A percentile compares a stretch with the other conserved stretches of the same genome.
Evolutionary conservation across 257 asterid genomes (phyloP).

Genomic region (Haberlea rhodopensis): DNA sequence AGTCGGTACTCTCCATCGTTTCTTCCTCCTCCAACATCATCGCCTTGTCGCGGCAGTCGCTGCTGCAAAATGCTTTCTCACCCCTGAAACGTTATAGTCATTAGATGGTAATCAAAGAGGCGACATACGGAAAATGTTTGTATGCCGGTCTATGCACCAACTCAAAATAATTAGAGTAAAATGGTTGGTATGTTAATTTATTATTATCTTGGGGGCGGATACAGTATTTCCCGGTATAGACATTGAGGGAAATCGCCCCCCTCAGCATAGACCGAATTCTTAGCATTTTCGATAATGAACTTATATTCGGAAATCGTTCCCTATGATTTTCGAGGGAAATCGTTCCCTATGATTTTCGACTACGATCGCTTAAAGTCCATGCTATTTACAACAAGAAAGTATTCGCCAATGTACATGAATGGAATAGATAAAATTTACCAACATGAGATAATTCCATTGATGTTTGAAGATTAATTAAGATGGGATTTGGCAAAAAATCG

Average conservation of each 20-base stretch:
- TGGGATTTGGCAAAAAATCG: background rate
- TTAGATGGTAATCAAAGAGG: background rate
- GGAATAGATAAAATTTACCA: background rate
- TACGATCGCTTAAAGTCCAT: too few species aligned
- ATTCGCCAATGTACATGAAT: background rate
- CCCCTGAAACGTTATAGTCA: slow-evolving; percentile 42
- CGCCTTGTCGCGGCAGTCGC: slow-evolving; percentile 58
- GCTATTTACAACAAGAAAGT: background rate
- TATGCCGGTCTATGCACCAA: too few species aligned
- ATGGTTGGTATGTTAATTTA: too few species aligned
- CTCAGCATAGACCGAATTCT: background rate
- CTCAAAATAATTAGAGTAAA: too few species aligned
- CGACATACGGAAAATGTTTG: too few species aligned
- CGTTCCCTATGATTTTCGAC: background rate
- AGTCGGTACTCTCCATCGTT: slow-evolving; percentile 33
- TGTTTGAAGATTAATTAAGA: background rate
- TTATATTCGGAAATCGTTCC: background rate
- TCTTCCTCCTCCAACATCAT: slow-evolving; percentile 57
- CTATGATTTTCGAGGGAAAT: background rate
- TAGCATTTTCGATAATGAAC: background rate
- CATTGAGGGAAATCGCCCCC: background rate
- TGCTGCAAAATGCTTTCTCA: slow-evolving; percentile 76
- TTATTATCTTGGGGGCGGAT: too few species aligned
- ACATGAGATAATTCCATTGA: background rate
- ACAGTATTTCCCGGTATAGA: too few species aligned